Percentiles rank a stretch among this genome's conserved stretches.
These are phyloP conservation scores for Musa balbisiana DNA, from an alignment of 202 grass and related monocot genomes.

Conservation along the genomic window DNA sequence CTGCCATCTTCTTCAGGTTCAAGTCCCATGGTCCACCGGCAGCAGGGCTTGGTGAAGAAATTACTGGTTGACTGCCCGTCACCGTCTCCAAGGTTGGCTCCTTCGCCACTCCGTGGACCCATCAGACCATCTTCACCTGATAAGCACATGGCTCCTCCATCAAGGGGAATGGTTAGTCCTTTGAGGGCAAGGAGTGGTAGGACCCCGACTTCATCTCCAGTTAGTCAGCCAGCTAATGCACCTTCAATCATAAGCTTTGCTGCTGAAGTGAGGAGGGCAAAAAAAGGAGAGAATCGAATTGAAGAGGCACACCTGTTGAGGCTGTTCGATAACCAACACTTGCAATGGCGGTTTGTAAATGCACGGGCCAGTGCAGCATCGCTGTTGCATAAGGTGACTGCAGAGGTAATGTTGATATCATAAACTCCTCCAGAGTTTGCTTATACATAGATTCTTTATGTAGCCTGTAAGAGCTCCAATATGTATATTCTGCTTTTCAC, in stretches of 20 bases:
- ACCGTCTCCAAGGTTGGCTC: constrained; percentile 29
- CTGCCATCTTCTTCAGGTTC: constrained; percentile 31
- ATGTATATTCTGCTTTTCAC: too few relatives aligned
- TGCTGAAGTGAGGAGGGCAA: constrained; percentile 34
- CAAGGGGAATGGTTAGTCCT: constrained; percentile 34
- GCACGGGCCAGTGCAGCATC: constrained; percentile 26
- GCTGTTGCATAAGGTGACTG: constrained; percentile 21
- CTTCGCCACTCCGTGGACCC: constrained; percentile 39
- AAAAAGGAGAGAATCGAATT: constrained; percentile 39
- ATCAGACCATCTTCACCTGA: constrained; percentile 50
- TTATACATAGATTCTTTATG: too few relatives aligned
- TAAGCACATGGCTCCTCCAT: constrained; percentile 43
- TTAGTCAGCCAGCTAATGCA: constrained; percentile 23
- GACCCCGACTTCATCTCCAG: constrained; percentile 2
- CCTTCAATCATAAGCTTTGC: constrained; percentile 44
- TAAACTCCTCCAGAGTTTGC: background rate
- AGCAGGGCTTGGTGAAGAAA: constrained; percentile 44
- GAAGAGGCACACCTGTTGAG: constrained; percentile 37
- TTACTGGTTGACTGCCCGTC: constrained; percentile 33
- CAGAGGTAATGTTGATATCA: constrained; percentile 45
- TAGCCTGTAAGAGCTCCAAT: too few relatives aligned
- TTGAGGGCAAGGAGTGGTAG: constrained; percentile 18
- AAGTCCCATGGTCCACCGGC: constrained; percentile 12
- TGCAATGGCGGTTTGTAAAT: constrained; percentile 35
- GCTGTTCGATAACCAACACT: constrained; percentile 30